Percentiles rank a stretch among this genome's conserved stretches.
Conservation (phyloP, 805 yeast genomes). For the Zygosaccharomyces pseudorouxii region DNA sequence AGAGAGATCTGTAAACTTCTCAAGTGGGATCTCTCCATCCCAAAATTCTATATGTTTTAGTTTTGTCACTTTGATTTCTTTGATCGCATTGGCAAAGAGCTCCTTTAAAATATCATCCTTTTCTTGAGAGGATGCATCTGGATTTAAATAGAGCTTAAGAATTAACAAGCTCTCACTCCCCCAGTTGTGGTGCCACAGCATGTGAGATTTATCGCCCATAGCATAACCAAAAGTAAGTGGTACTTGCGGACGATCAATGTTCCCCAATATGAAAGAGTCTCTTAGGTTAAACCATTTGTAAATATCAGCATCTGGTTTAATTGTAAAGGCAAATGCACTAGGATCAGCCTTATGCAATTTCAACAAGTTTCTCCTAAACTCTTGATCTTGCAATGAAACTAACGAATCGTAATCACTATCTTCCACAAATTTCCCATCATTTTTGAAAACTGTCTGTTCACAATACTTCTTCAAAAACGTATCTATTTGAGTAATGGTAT, state of each 20-base stretch:
- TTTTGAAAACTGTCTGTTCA: background rate
- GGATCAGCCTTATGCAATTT: slow-evolving; percentile 21
- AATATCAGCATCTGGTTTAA: slow-evolving; percentile 37
- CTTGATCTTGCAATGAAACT: slow-evolving; percentile 26
- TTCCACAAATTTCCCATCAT: slow-evolving; percentile 24
- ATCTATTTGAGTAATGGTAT: slow-evolving; percentile 28
- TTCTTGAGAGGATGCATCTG: slow-evolving; percentile 5
- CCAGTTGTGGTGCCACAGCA: slow-evolving; percentile 46
- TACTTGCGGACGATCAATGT: slow-evolving; percentile 12
- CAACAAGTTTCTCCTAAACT: slow-evolving; percentile 20
- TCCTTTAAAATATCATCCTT: slow-evolving; percentile 23
- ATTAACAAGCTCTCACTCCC: slow-evolving; percentile 31
- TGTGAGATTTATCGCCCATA: slow-evolving; percentile 33
- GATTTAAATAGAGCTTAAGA: slow-evolving; percentile 24
- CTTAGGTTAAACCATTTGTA: slow-evolving; percentile 43
- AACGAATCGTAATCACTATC: slow-evolving; percentile 34
- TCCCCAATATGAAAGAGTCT: slow-evolving; percentile 34
- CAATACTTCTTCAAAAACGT: slow-evolving; percentile 12
- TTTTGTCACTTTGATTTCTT: slow-evolving; percentile 33
- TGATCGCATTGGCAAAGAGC: slow-evolving; percentile 33
- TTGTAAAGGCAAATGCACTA: slow-evolving; percentile 27
- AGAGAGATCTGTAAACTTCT: slow-evolving; percentile 22
- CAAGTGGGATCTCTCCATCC: slow-evolving; percentile 37
- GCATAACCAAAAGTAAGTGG: slow-evolving; percentile 32
- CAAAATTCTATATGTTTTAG: slow-evolving; percentile 37